Conservation (phyloP, 495 filamentous ascomycete genomes). For the Talaromyces adpressus region DNA sequence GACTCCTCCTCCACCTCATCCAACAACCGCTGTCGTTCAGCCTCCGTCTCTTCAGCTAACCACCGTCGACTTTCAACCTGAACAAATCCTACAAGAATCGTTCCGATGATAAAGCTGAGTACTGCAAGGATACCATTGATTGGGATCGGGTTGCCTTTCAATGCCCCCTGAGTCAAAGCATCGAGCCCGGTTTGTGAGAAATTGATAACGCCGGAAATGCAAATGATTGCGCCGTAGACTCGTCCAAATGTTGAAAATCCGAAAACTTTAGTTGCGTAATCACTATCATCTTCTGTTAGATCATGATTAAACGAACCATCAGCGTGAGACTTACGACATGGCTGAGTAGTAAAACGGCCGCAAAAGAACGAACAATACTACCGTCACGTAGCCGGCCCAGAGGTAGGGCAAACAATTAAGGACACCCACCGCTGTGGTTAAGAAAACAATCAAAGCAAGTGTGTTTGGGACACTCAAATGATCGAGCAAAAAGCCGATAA, state of each 20-base stretch:
- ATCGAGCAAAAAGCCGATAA: conserved; percentile 81
- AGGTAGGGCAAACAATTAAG: conserved; percentile 66
- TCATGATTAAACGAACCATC: not conserved
- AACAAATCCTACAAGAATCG: conserved; percentile 54
- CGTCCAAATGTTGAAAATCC: conserved; percentile 90
- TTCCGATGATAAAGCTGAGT: conserved; percentile 55
- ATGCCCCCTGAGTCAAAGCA: conserved; percentile 67
- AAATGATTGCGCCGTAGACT: conserved; percentile 89
- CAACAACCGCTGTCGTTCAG: conserved; percentile 23
- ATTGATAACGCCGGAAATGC: conserved; percentile 76
- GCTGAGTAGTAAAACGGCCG: conserved; percentile 46
- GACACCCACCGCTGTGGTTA: conserved; percentile 70
- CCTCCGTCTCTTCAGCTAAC: conserved; percentile 14
- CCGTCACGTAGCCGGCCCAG: conserved; percentile 70
- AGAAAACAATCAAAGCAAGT: conserved; percentile 57
- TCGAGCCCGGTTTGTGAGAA: conserved; percentile 79
- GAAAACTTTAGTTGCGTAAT: conserved; percentile 92
- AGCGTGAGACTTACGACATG: conserved; percentile 37
- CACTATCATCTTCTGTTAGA: conserved; percentile 29
- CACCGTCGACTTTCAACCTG: conserved; percentile 22
- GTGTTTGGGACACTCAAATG: conserved; percentile 57
- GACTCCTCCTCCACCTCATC: conserved; percentile 23
- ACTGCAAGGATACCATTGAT: conserved; percentile 65
- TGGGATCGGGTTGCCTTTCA: conserved; percentile 65
- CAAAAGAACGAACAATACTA: conserved; percentile 63